phyloP scores from a whole-genome alignment of 2,329 filamentous ascomycete genomes.

The Cucurbitaria berberidis region DNA sequence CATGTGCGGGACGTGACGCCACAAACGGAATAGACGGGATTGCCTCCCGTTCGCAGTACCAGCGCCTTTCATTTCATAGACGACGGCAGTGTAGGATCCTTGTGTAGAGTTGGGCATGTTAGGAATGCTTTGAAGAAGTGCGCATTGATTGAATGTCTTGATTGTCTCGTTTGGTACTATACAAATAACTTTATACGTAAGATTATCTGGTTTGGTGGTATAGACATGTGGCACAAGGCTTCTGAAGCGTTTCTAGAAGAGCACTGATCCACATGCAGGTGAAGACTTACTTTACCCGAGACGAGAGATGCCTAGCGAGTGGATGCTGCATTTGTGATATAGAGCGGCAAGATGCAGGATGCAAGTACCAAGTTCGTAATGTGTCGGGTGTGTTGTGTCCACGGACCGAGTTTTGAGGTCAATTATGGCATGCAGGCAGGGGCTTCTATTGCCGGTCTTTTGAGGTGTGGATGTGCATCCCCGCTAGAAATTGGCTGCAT shows the following conservation, averaged over 20 bases:
- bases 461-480: neutral
- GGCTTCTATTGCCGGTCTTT: neutral
- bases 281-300: neutral
- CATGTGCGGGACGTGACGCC: neutral
- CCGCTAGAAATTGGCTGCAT: neutral
- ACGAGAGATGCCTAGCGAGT: neutral
- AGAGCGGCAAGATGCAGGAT: neutral
- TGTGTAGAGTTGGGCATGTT: too few species aligned
- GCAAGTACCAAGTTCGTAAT: neutral
- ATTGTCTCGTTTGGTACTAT: neutral
- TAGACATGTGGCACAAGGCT: neutral
- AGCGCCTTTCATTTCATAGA: too few species aligned
- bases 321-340: neutral
- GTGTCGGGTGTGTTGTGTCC: neutral
- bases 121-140: too few species aligned
- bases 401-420: neutral
- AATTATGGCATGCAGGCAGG: neutral
- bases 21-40: slow-evolving; percentile 6
- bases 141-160: neutral
- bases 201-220: neutral
- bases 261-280: neutral
- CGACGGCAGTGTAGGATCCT: too few species aligned
- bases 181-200: neutral
- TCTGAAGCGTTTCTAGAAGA: slow-evolving; percentile 1
- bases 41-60: neutral